Conservation (phyloP, 75 land plant genomes). For the Ceratopteris richardii region DNA sequence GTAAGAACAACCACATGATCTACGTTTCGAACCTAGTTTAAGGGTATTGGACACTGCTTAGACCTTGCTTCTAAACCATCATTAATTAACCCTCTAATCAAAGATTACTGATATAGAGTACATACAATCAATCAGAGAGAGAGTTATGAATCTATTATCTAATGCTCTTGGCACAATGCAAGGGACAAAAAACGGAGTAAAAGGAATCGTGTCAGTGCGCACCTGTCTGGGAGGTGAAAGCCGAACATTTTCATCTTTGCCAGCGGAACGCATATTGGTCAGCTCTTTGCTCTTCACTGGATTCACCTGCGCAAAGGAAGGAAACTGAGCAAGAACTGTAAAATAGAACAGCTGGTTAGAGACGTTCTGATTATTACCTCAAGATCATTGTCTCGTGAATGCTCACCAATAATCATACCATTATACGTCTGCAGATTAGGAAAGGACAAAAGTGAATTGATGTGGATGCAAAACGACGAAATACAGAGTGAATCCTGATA, state of each 20-base stretch:
- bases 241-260: constrained; percentile 92
- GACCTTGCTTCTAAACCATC: no score
- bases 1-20: no score
- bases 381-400: constrained; percentile 89
- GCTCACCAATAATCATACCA: constrained; percentile 97
- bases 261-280: constrained; percentile 70
- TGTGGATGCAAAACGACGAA: no score
- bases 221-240: constrained; percentile 91
- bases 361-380: constrained; percentile 42
- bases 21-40: no score
- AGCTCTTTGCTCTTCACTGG: constrained; percentile 86
- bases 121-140: no score
- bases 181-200: no score
- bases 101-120: no score
- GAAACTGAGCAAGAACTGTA: not conserved
- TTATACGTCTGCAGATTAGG: constrained; percentile 63
- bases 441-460: not conserved
- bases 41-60: no score
- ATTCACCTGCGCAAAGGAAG: constrained; percentile 43
- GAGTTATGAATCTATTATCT: no score
- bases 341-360: not conserved
- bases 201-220: no score
- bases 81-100: no score
- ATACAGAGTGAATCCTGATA: constrained; percentile 2
- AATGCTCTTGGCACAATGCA: no score